phyloP scores from a whole-genome alignment of 2,329 filamentous ascomycete species.

The Fusarium napiforme region DNA sequence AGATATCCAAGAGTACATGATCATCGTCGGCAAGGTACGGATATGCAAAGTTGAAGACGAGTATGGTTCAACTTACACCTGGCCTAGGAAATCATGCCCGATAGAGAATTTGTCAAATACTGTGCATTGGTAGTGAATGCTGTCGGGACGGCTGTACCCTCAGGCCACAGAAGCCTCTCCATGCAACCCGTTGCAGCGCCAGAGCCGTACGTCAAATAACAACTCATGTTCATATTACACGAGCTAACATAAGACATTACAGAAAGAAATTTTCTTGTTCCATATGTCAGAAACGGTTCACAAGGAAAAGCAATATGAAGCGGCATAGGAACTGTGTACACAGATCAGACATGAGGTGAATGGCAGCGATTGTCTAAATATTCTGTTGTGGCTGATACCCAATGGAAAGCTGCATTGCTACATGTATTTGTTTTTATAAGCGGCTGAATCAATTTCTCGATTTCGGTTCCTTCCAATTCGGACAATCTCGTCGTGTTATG shows the following conservation, averaged over 20 bases:
- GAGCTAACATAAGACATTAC: accelerated
- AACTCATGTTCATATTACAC: accelerated
- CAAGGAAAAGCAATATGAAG: not conserved
- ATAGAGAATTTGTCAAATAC: not conserved
- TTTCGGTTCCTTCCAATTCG: no score
- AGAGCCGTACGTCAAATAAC: not conserved
- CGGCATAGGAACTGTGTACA: accelerated
- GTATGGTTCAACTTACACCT: accelerated
- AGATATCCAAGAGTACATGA: not conserved
- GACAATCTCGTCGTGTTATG: no score
- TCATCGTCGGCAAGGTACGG: not conserved
- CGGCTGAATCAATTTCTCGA: no score
- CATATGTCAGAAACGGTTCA: not conserved
- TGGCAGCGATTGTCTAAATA: not conserved
- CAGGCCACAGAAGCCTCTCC: not conserved
- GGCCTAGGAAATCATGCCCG: accelerated
- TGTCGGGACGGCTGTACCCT: accelerated
- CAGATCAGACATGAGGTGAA: not conserved
- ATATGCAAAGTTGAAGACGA: accelerated
- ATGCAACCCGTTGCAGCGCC: accelerated
- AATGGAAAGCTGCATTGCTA: no score
- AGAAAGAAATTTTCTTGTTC: not conserved
- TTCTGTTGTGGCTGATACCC: no score
- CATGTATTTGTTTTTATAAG: no score
- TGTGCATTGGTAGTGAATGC: not conserved